phyloP scores from a whole-genome alignment of 495 filamentous ascomycete species.

The Terfezia boudieri region DNA sequence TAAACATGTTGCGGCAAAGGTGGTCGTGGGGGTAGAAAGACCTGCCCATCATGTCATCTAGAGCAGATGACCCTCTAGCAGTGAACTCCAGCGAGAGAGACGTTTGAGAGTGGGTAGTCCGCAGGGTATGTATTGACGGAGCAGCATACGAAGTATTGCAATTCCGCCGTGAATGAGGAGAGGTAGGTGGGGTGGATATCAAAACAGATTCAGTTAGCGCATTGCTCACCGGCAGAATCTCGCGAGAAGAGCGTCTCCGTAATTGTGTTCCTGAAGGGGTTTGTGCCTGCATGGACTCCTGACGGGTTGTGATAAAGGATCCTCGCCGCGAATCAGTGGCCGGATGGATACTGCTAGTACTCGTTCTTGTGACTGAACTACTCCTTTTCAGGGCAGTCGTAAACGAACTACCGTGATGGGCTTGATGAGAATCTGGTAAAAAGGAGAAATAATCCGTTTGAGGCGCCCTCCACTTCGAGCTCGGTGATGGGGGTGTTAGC shows the following conservation, averaged over 20 bases:
- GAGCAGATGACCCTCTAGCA: constrained; percentile 29
- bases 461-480: no score
- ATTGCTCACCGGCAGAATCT: neutral
- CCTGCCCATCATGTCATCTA: constrained; percentile 25
- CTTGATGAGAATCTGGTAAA: no score
- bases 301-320: no score
- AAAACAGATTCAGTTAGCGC: constrained; percentile 1
- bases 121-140: constrained; percentile 49
- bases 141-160: constrained; percentile 11
- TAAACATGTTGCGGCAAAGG: constrained; percentile 45
- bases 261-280: no score
- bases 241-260: neutral
- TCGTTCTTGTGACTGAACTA: no score
- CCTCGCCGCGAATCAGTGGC: no score
- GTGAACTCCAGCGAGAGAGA: constrained; percentile 39
- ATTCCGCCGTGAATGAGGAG: neutral
- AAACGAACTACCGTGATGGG: neutral
- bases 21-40: constrained; percentile 45
- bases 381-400: no score
- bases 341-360: no score
- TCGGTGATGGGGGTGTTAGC: no score
- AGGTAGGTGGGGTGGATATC: constrained; percentile 5
- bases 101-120: constrained; percentile 38
- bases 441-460: no score
- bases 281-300: no score